These are phyloP conservation scores for Malus asiatica DNA, from an alignment of 306 rosid species.

Conservation along the genomic window DNA sequence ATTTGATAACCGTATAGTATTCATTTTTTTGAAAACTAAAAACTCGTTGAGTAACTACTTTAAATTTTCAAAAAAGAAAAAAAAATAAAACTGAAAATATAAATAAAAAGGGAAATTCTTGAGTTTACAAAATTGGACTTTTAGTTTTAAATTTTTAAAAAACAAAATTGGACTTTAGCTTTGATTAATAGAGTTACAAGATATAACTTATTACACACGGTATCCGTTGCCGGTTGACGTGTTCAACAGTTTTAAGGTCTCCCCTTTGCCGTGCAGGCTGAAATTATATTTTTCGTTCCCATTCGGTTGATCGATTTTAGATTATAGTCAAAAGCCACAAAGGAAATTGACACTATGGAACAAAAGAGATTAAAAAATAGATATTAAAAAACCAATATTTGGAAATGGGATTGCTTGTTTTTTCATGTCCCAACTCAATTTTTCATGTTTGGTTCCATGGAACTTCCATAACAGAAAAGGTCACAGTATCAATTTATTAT, in stretches of 20 bases:
- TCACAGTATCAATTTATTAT: not conserved
- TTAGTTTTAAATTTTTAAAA: too few species aligned
- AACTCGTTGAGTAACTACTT: too few species aligned
- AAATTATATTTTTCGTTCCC: not conserved
- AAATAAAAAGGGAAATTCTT: too few species aligned
- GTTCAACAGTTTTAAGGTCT: not conserved
- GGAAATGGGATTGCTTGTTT: not conserved
- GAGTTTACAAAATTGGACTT: too few species aligned
- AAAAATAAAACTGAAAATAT: too few species aligned
- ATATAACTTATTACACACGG: not conserved
- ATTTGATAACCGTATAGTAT: too few species aligned
- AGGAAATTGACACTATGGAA: not conserved
- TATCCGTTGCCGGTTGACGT: not conserved
- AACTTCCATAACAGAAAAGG: slow-evolving; percentile 17
- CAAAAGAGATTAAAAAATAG: not conserved
- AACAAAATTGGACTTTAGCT: too few species aligned
- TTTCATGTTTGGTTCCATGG: slow-evolving; percentile 1
- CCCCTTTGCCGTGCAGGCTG: not conserved
- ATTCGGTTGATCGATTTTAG: not conserved
- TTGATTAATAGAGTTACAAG: too few species aligned
- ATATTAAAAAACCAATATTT: not conserved
- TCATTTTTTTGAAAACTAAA: too few species aligned
- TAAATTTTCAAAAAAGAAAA: too few species aligned
- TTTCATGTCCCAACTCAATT: not conserved
- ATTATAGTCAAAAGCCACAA: not conserved